phyloP scores from a whole-genome alignment of 73 alveolate species.

The Tetrahymena thermophila region DNA sequence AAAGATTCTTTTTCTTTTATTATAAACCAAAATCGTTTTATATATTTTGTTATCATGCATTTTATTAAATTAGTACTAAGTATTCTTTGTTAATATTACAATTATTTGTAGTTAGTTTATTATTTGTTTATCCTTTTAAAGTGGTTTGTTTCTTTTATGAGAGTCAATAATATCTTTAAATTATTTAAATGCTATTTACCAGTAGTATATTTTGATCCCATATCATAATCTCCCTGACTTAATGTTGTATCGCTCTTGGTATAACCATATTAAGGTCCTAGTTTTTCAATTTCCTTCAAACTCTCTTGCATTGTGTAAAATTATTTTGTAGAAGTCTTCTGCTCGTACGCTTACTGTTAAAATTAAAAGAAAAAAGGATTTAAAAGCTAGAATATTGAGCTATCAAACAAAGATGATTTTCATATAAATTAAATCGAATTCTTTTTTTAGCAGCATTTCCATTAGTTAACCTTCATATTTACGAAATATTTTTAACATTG shows the following conservation, averaged over 20 bases:
- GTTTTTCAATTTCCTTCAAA: neutral
- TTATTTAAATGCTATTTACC: neutral
- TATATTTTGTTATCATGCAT: no score
- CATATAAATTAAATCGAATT: no score
- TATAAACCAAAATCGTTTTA: no score
- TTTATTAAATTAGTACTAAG: no score
- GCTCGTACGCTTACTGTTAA: neutral
- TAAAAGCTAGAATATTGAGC: no score
- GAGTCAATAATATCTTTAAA: neutral
- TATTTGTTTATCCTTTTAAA: neutral
- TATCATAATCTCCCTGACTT: neutral
- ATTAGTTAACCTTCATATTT: no score
- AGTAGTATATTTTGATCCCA: neutral
- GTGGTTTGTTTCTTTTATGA: neutral
- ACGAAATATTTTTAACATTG: no score
- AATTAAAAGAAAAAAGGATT: neutral
- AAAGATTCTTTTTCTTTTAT: no score
- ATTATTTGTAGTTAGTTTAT: neutral
- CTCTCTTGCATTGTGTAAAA: neutral
- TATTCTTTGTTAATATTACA: no score
- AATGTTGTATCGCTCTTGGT: neutral
- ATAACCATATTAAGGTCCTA: neutral
- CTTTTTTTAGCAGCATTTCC: no score
- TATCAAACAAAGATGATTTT: no score
- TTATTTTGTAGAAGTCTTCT: neutral